phyloP scores from a whole-genome alignment of 371 early-diverging fungal genomes.

The Aphelidium insulamus region DNA sequence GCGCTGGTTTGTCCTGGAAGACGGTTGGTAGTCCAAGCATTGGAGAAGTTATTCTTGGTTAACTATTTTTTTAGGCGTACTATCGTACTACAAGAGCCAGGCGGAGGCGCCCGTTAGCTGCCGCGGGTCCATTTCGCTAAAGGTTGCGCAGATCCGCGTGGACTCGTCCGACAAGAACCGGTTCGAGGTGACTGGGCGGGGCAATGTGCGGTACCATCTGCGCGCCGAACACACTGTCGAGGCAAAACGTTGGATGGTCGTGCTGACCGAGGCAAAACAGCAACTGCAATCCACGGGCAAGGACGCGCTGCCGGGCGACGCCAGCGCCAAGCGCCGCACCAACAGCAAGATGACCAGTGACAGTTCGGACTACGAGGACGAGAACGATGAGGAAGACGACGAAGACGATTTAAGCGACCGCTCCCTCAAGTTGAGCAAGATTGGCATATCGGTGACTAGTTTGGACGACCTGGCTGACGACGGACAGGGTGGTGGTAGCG shows the following conservation, averaged over 20 bases:
- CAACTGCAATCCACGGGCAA: too few species aligned
- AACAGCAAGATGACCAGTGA: too few species aligned
- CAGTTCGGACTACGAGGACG: too few species aligned
- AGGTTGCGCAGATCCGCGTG: slow-evolving; percentile 31
- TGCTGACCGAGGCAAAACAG: slow-evolving; percentile 42
- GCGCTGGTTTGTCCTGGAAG: slow-evolving; percentile 53
- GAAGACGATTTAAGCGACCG: too few species aligned
- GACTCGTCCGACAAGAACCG: slow-evolving; percentile 32
- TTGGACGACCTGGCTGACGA: too few species aligned
- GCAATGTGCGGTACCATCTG: slow-evolving; percentile 36
- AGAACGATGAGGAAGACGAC: too few species aligned
- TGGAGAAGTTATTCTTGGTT: not conserved
- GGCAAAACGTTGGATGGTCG: slow-evolving; percentile 52
- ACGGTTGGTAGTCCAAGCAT: slow-evolving; percentile 11
- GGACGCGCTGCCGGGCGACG: too few species aligned
- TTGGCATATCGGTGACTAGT: too few species aligned
- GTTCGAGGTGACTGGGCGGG: slow-evolving; percentile 50
- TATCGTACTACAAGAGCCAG: slow-evolving; percentile 51
- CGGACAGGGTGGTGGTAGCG: too few species aligned
- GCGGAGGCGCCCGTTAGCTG: slow-evolving; percentile 43
- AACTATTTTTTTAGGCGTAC: slow-evolving; percentile 9
- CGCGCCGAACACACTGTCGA: slow-evolving; percentile 33
- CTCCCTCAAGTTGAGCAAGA: too few species aligned
- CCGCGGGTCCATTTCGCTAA: slow-evolving; percentile 45
- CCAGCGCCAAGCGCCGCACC: too few species aligned